A percentile compares a stretch with the other conserved stretches of the same genome.
Evolutionary conservation across 768 basidiomycete genomes (phyloP).

Genomic region (Infundibulicybe gibba): DNA sequence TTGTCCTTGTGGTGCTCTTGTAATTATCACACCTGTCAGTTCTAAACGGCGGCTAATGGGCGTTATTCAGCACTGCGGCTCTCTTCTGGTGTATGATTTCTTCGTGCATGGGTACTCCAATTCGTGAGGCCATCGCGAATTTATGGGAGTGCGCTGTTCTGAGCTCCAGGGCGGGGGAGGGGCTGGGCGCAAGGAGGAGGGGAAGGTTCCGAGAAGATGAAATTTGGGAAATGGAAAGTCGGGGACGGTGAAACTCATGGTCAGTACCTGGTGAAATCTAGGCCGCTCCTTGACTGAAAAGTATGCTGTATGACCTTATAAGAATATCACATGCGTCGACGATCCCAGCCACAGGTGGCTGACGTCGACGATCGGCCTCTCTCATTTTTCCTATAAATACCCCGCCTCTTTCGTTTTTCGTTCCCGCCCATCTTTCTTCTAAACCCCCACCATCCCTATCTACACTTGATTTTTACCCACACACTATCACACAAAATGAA

Average conservation of each 20-base stretch:
- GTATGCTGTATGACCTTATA: no score
- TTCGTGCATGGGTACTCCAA: conserved; percentile 57
- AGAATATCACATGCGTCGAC: no score
- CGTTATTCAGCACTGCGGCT: conserved; percentile 35
- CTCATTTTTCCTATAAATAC: no score
- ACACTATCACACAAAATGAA: conserved; percentile 30
- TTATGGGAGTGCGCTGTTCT: conserved; percentile 45
- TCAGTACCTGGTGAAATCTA: no score
- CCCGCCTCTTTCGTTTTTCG: not conserved
- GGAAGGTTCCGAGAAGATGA: conserved; percentile 40
- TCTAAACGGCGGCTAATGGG: no score
- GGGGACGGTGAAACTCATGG: conserved; percentile 1
- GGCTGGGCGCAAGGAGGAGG: conserved; percentile 6
- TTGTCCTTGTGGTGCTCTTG: conserved; percentile 2
- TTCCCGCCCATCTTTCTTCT: not conserved
- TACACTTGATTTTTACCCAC: not conserved
- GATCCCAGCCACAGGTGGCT: no score
- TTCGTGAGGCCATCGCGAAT: conserved; percentile 38
- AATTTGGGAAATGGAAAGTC: conserved; percentile 58
- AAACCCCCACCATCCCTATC: not conserved
- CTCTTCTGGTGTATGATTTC: conserved; percentile 66
- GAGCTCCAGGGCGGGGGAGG: conserved; percentile 25
- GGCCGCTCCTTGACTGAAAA: no score
- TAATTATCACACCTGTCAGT: not conserved
- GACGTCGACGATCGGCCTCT: no score